A percentile compares a stretch with the other conserved stretches of the same genome.
These are phyloP conservation scores for Lachancea sp. DNA, from an alignment of 805 yeast genomes.

Conservation along the genomic window DNA sequence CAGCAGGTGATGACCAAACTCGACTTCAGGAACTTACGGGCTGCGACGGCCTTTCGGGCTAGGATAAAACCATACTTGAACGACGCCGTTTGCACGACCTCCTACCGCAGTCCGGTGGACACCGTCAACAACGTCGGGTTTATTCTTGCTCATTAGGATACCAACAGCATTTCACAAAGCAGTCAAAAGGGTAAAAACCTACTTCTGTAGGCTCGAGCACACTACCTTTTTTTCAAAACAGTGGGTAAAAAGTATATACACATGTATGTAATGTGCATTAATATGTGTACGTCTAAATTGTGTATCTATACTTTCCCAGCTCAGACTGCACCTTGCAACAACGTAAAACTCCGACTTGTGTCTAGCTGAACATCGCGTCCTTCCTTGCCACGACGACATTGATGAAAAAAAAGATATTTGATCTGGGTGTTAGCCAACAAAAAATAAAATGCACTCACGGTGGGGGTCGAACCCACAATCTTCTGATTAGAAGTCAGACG, in stretches of 20 bases:
- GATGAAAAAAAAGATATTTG: too few relatives aligned
- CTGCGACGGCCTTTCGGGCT: too few relatives aligned
- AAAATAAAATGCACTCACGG: conserved; percentile 39
- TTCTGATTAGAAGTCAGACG: conserved; percentile 52
- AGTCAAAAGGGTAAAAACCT: background rate
- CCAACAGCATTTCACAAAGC: background rate
- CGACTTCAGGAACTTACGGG: too few relatives aligned
- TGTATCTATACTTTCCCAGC: background rate
- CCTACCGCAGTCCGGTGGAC: background rate
- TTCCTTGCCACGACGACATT: too few relatives aligned
- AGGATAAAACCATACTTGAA: too few relatives aligned
- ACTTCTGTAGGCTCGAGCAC: background rate
- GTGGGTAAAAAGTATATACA: background rate
- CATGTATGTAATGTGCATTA: background rate
- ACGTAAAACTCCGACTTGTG: background rate
- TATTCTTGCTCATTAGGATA: background rate
- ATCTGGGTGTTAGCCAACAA: background rate
- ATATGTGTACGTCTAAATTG: too few relatives aligned
- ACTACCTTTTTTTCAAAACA: too few relatives aligned
- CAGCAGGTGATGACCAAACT: too few relatives aligned
- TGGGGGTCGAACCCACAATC: conserved; percentile 53
- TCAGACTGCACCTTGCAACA: too few relatives aligned
- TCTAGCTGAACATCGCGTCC: background rate
- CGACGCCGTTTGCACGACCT: too few relatives aligned
- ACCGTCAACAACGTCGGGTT: background rate